Percentiles rank a stretch among this genome's conserved stretches.
Evolutionary conservation across 225 moss, liverwort and hornwort species (phyloP).

Genomic region (Straminergon stramineum): DNA sequence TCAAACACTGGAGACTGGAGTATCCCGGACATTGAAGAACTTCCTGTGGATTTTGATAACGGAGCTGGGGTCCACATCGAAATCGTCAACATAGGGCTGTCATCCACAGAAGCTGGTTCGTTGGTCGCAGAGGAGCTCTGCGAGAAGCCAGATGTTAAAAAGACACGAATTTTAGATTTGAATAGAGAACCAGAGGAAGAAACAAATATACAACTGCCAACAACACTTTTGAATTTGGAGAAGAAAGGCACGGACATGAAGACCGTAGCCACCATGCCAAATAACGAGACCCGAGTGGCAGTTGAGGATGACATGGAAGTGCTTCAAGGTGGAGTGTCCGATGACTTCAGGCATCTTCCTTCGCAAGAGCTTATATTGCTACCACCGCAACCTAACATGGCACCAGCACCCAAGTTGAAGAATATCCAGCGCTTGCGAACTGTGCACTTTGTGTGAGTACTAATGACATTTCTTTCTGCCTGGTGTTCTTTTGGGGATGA

Average conservation of each 20-base stretch:
- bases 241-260: background rate
- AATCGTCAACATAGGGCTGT: background rate
- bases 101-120: background rate
- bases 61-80: background rate
- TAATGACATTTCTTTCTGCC: background rate
- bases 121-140: background rate
- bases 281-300: background rate
- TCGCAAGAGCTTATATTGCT: conserved; percentile 50
- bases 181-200: conserved; percentile 11
- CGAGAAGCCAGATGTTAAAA: background rate
- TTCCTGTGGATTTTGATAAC: background rate
- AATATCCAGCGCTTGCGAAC: conserved; percentile 47
- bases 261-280: background rate
- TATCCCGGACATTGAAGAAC: conserved; percentile 43
- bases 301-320: background rate
- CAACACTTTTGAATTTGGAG: background rate
- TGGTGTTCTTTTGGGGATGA: background rate
- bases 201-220: background rate
- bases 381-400: conserved; percentile 22
- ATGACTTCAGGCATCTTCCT: conserved; percentile 13
- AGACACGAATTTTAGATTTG: conserved; percentile 1
- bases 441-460: conserved; percentile 53
- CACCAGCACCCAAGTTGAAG: conserved; percentile 42
- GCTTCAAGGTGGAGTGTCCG: background rate
- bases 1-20: background rate